Percentiles rank a stretch among this genome's conserved stretches.
These are phyloP conservation scores for Passiflora organensis DNA, from an alignment of 345 rosid species.

Conservation along the genomic window DNA sequence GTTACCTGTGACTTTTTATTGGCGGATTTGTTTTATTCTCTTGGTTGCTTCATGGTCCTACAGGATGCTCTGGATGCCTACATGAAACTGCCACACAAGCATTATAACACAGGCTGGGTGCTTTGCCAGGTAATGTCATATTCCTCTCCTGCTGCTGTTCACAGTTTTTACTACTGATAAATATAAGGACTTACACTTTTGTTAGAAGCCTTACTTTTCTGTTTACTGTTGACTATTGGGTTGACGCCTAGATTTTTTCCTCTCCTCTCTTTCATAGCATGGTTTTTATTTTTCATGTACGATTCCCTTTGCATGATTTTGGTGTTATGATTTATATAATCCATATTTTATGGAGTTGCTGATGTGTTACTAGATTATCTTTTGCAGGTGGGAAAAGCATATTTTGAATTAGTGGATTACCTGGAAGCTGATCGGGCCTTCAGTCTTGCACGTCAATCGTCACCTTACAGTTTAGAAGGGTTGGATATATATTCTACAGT, in stretches of 20 bases:
- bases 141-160: constrained; percentile 2
- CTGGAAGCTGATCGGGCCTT: constrained; percentile 87
- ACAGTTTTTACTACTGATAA: too few species aligned
- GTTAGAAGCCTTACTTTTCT: neutral
- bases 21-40: constrained; percentile 18
- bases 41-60: constrained; percentile 27
- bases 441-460: constrained; percentile 66
- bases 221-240: neutral
- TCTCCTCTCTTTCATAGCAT: neutral
- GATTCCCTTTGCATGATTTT: neutral
- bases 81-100: constrained; percentile 73
- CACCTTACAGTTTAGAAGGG: constrained; percentile 93
- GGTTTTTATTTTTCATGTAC: neutral
- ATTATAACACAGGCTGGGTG: constrained; percentile 95
- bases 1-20: constrained; percentile 16
- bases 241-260: neutral
- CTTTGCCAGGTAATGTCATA: constrained; percentile 68
- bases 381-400: constrained; percentile 84
- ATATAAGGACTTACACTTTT: too few species aligned
- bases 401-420: constrained; percentile 86
- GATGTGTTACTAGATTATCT: neutral
- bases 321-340: neutral
- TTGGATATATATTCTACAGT: constrained; percentile 94
- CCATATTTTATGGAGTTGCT: neutral
- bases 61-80: constrained; percentile 85